A percentile compares a stretch with the other conserved stretches of the same genome.
Conservation (phyloP, 192 early-diverging fungal genomes). For the Entomortierella chlamydospora region DNA sequence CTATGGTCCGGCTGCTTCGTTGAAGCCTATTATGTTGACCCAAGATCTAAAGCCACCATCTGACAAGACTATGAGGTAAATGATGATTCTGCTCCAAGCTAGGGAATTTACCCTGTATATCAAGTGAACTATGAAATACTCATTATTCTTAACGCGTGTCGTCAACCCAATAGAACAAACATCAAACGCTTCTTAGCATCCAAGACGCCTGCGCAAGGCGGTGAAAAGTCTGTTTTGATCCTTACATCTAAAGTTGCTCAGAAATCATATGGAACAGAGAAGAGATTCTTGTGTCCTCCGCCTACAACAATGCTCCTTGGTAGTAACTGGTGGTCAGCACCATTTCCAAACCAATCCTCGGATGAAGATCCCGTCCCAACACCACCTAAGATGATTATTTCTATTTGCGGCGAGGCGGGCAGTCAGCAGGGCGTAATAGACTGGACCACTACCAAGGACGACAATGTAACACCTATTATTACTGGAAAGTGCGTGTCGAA, state of each 20-base stretch:
- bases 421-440: constrained; percentile 65
- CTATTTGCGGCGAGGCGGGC: constrained; percentile 67
- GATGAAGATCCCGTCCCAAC: constrained; percentile 24
- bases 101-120: too few species aligned
- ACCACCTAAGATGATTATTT: constrained; percentile 67
- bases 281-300: constrained; percentile 89
- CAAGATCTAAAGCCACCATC: constrained; percentile 45
- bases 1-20: constrained; percentile 24
- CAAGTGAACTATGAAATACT: not conserved
- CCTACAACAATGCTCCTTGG: constrained; percentile 85
- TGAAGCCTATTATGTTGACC: constrained; percentile 44
- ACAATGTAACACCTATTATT: constrained; percentile 60
- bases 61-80: constrained; percentile 43
- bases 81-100: not conserved
- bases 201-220: constrained; percentile 55
- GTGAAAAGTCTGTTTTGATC: constrained; percentile 78
- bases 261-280: constrained; percentile 94
- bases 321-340: constrained; percentile 73
- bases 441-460: constrained; percentile 64
- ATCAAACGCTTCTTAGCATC: constrained; percentile 61
- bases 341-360: constrained; percentile 9
- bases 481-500: constrained; percentile 84
- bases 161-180: constrained; percentile 43
- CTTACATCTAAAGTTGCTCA: constrained; percentile 90
- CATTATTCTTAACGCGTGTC: constrained; percentile 5